These are phyloP conservation scores for Salix brachista DNA, from an alignment of 345 rosid species.

Conservation along the genomic window DNA sequence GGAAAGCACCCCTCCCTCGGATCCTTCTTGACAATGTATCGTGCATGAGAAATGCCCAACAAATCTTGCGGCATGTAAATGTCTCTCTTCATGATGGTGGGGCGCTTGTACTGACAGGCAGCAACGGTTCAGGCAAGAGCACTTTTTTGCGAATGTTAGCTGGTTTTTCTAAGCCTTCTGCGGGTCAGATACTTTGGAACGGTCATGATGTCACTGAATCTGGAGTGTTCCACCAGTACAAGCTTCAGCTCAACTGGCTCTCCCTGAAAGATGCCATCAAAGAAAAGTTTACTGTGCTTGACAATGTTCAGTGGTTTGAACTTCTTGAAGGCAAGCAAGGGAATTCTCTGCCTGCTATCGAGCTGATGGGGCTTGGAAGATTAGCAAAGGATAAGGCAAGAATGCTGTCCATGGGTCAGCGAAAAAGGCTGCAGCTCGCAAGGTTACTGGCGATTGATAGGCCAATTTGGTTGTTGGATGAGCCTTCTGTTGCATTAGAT, in stretches of 20 bases:
- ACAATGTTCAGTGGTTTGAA: slow-evolving; percentile 89
- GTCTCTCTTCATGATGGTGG: slow-evolving; percentile 77
- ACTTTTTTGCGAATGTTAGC: slow-evolving; percentile 83
- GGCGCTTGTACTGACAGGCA: slow-evolving; percentile 71
- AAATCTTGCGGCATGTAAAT: slow-evolving; percentile 68
- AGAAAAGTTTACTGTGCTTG: slow-evolving; percentile 61
- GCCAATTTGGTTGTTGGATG: slow-evolving; percentile 86
- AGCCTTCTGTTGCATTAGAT: slow-evolving; percentile 85
- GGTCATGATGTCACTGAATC: slow-evolving; percentile 72
- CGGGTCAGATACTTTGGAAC: slow-evolving; percentile 87
- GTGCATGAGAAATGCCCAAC: slow-evolving; percentile 92
- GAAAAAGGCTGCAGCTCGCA: slow-evolving; percentile 82
- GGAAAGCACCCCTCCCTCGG: slow-evolving; percentile 60
- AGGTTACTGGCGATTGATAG: slow-evolving; percentile 75
- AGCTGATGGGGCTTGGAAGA: slow-evolving; percentile 85
- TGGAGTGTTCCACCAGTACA: slow-evolving; percentile 85
- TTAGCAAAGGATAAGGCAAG: slow-evolving; percentile 72
- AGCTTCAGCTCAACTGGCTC: slow-evolving; percentile 88
- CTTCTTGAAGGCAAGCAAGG: slow-evolving; percentile 71
- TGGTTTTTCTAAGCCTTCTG: slow-evolving; percentile 78
- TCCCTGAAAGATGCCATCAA: slow-evolving; percentile 76
- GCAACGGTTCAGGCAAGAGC: slow-evolving; percentile 76
- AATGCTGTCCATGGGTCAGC: slow-evolving; percentile 86
- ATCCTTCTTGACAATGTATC: slow-evolving; percentile 81
- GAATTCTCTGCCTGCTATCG: slow-evolving; percentile 66